Conservation (phyloP, 768 basidiomycete species). For the Mycena galopus region DNA sequence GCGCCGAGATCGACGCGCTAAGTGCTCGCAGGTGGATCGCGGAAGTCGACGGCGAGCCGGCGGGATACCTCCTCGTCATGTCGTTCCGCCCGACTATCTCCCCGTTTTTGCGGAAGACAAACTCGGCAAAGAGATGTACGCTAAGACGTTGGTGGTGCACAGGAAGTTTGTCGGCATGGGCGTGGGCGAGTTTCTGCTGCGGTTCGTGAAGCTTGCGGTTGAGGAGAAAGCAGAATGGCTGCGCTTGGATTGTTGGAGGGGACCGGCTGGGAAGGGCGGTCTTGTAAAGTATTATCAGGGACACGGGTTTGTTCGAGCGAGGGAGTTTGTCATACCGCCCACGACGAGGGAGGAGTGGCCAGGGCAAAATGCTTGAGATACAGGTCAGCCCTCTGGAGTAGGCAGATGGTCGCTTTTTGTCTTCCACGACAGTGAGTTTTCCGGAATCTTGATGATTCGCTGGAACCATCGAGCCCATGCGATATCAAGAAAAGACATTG, state of each 20-base stretch:
- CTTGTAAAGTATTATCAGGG: conserved; percentile 29
- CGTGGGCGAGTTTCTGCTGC: conserved; percentile 24
- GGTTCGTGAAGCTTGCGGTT: conserved; percentile 18
- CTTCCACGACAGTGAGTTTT: background rate
- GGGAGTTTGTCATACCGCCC: conserved; percentile 14
- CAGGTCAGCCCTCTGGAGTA: conserved; percentile 17
- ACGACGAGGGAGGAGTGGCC: conserved; percentile 12
- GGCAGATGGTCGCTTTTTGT: background rate
- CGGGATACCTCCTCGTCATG: conserved; percentile 18
- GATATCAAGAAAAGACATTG: background rate
- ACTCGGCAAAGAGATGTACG: conserved; percentile 28
- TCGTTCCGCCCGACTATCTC: conserved; percentile 33
- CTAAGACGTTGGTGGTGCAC: conserved; percentile 24
- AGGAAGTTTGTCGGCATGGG: conserved; percentile 20
- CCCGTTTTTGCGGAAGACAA: conserved; percentile 25
- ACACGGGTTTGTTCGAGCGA: conserved; percentile 22
- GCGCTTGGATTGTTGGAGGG: conserved; percentile 32
- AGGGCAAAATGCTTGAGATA: conserved; percentile 32
- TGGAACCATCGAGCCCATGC: background rate
- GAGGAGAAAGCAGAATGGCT: conserved; percentile 29
- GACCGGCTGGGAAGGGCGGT: conserved; percentile 29
- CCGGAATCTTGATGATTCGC: background rate
- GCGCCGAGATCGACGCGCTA: background rate
- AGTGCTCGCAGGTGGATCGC: conserved; percentile 30
- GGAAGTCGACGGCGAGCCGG: conserved; percentile 23